A percentile compares a stretch with the other conserved stretches of the same genome.
phyloP scores from a whole-genome alignment of 257 asterid species.

The Capsicum pubescens region DNA sequence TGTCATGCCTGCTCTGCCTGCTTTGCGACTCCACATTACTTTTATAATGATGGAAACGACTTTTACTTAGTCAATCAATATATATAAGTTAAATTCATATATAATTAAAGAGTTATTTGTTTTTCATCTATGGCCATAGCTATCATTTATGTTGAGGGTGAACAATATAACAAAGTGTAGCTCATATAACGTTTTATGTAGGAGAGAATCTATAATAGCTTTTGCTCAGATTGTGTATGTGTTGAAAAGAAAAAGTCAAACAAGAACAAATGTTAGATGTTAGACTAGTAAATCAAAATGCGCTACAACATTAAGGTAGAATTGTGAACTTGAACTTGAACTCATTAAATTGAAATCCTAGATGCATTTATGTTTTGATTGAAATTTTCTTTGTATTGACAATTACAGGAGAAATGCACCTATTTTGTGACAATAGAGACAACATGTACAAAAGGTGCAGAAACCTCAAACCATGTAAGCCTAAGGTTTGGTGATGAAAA shows the following conservation, averaged over 20 bases:
- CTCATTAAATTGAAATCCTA: neutral
- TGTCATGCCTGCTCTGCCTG: too few species aligned
- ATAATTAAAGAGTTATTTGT: too few species aligned
- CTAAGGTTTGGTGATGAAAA: conserved; percentile 56
- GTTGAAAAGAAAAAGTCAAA: too few species aligned
- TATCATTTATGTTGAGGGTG: too few species aligned
- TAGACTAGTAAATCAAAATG: neutral
- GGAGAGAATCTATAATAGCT: neutral
- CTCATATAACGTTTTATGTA: neutral
- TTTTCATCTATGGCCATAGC: too few species aligned
- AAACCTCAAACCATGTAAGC: conserved; percentile 50
- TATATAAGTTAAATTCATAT: neutral
- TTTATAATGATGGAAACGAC: too few species aligned
- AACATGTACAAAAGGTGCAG: conserved; percentile 51
- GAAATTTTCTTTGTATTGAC: neutral
- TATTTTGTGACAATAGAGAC: conserved; percentile 50
- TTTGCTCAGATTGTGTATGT: neutral
- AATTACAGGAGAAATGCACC: conserved; percentile 45
- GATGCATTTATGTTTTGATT: neutral
- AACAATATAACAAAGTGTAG: neutral
- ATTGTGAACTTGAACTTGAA: too few species aligned
- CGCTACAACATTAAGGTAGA: neutral
- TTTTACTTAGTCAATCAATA: too few species aligned
- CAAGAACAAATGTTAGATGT: neutral
- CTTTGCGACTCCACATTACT: too few species aligned